A percentile compares a stretch with the other conserved stretches of the same genome.
Evolutionary conservation across 495 filamentous ascomycete species (phyloP).

Genomic region (Penicillium egyptiacum): DNA sequence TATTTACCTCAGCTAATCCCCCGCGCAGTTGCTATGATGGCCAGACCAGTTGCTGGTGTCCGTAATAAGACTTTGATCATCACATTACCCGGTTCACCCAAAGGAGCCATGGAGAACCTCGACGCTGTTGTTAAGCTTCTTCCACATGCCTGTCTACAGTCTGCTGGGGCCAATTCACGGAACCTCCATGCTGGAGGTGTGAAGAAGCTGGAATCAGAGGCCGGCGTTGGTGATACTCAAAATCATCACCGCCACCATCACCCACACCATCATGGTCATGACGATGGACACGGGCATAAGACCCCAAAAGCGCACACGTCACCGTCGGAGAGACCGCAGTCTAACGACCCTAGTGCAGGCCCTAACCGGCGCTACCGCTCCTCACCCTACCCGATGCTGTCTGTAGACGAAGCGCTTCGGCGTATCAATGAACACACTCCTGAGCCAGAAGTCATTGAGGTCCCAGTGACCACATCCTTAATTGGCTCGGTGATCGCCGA

Average conservation of each 20-base stretch:
- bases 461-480: constrained; percentile 59
- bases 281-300: constrained; percentile 64
- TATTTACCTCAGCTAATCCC: constrained; percentile 23
- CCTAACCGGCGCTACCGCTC: constrained; percentile 74
- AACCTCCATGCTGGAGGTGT: constrained; percentile 76
- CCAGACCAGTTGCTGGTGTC: constrained; percentile 87
- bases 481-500: constrained; percentile 78
- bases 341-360: constrained; percentile 80
- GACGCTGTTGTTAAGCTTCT: constrained; percentile 83
- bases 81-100: constrained; percentile 92
- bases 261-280: constrained; percentile 52
- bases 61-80: constrained; percentile 81
- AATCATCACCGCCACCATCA: constrained; percentile 55
- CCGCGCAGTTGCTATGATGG: constrained; percentile 87
- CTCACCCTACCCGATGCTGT: constrained; percentile 90
- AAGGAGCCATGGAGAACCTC: constrained; percentile 96
- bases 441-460: constrained; percentile 50
- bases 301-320: constrained; percentile 70
- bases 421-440: constrained; percentile 71
- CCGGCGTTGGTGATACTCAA: constrained; percentile 56
- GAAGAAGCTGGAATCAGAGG: constrained; percentile 79
- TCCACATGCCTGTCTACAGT: constrained; percentile 90
- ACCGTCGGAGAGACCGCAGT: constrained; percentile 57
- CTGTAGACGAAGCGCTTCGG: constrained; percentile 76
- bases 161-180: constrained; percentile 79